Evolutionary conservation across 352 stramenopile genomes (phyloP).

Genomic region (Pseudoperonospora humuli): DNA sequence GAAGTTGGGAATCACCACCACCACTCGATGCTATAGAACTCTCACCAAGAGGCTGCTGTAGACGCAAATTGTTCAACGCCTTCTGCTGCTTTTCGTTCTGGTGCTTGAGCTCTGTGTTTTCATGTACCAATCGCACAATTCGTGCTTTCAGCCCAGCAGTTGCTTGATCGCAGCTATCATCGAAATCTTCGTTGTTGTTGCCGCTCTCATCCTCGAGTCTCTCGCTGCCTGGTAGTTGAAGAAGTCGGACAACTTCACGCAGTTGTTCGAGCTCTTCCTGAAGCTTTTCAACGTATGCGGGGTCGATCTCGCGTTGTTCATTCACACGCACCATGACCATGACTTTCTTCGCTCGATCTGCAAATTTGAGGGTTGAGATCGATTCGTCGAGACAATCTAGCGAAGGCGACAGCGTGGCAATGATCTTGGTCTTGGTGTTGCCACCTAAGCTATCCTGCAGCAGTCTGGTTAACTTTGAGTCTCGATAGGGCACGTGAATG

Average conservation of each 20-base stretch:
- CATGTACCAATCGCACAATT: no score
- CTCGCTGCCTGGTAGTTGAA: slow-evolving; percentile 17
- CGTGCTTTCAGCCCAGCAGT: no score
- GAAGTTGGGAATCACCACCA: no score
- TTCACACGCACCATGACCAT: slow-evolving; percentile 84
- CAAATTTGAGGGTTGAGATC: slow-evolving; percentile 92
- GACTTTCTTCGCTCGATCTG: slow-evolving; percentile 87
- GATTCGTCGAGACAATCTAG: slow-evolving; percentile 86
- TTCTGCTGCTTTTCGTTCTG: no score
- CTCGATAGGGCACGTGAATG: slow-evolving; percentile 86
- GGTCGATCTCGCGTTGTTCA: slow-evolving; percentile 79
- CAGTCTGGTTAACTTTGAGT: slow-evolving; percentile 90
- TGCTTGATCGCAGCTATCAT: no score
- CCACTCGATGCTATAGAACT: no score
- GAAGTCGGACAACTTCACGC: slow-evolving; percentile 46
- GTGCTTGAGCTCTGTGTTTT: no score
- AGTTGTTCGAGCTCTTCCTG: slow-evolving; percentile 79
- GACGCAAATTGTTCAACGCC: no score
- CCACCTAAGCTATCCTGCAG: slow-evolving; percentile 84
- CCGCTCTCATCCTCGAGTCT: not conserved
- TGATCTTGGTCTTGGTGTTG: slow-evolving; percentile 89
- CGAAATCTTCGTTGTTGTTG: no score
- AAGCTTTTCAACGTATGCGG: slow-evolving; percentile 82
- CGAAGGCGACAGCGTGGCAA: slow-evolving; percentile 84
- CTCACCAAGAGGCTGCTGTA: no score